Evolutionary conservation across 2,329 filamentous ascomycete species (phyloP).

Genomic region (Pseudocercospora crystallina): DNA sequence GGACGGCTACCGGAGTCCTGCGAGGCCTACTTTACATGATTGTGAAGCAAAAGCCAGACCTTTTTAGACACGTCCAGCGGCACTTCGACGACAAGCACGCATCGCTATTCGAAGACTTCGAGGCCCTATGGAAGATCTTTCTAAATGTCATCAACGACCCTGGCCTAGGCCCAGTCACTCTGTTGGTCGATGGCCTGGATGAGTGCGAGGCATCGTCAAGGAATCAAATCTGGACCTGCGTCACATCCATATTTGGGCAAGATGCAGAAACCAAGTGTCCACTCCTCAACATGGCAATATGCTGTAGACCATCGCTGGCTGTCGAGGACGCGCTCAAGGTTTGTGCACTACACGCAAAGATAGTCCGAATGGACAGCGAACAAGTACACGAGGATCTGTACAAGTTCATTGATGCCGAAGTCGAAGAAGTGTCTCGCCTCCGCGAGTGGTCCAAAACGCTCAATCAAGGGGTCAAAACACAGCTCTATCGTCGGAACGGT

Average conservation of each 20-base stretch:
- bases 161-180: conserved; percentile 1
- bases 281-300: conserved; percentile 2
- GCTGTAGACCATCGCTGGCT: neutral
- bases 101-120: conserved; percentile 4
- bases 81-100: neutral
- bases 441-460: conserved; percentile 1
- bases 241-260: too few species aligned
- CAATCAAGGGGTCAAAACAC: neutral
- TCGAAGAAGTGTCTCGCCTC: neutral
- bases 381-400: neutral
- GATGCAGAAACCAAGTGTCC: too few species aligned
- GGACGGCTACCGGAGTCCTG: conserved; percentile 3
- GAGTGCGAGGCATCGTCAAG: conserved; percentile 6
- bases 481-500: conserved; percentile 2
- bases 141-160: conserved; percentile 5
- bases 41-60: neutral
- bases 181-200: conserved; percentile 7
- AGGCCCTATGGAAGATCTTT: conserved; percentile 7
- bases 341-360: too few species aligned
- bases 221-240: conserved; percentile 2
- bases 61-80: conserved; percentile 5
- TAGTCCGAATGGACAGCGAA: conserved; percentile 1
- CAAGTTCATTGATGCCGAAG: conserved; percentile 1
- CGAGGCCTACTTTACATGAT: conserved; percentile 8
- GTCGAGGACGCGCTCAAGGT: neutral